A percentile compares a stretch with the other conserved stretches of the same genome.
Conservation (phyloP, 495 filamentous ascomycete genomes). For the Talaromyces liani region DNA sequence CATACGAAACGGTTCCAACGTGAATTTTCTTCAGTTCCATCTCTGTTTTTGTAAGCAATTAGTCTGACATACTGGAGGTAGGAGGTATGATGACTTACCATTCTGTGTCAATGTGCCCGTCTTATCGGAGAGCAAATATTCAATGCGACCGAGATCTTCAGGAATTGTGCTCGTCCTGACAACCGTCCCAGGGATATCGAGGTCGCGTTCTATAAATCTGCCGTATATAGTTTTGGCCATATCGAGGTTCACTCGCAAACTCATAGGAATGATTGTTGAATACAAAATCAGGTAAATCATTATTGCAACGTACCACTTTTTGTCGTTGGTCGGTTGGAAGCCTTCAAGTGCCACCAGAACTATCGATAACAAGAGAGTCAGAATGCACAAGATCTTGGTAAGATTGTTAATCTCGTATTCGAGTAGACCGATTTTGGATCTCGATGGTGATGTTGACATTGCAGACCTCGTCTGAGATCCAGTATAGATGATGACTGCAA, state of each 20-base stretch:
- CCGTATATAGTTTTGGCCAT: constrained; percentile 96
- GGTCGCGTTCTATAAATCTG: constrained; percentile 87
- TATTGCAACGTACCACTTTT: constrained; percentile 86
- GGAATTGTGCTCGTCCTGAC: constrained; percentile 96
- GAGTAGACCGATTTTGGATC: constrained; percentile 86
- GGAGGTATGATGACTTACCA: constrained; percentile 29
- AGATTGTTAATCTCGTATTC: constrained; percentile 97
- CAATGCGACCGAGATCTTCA: constrained; percentile 90
- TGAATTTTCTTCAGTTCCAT: constrained; percentile 99
- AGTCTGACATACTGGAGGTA: neutral
- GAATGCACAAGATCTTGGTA: constrained; percentile 90
- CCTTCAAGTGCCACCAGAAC: constrained; percentile 83
- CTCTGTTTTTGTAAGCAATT: constrained; percentile 38
- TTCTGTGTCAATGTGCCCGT: constrained; percentile 97
- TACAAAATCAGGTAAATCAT: constrained; percentile 97
- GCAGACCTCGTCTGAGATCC: constrained; percentile 92
- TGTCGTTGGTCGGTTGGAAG: constrained; percentile 57
- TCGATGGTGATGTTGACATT: constrained; percentile 81
- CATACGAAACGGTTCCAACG: constrained; percentile 95
- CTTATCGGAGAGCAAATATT: constrained; percentile 96
- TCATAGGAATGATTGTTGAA: constrained; percentile 97
- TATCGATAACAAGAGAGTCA: constrained; percentile 81
- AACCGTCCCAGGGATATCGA: constrained; percentile 82
- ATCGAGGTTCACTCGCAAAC: constrained; percentile 90
- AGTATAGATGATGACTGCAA: constrained; percentile 89